Base-by-base conservation (phyloP, 2,329 filamentous ascomycete genomes). In the Hypoxylon sp. region DNA sequence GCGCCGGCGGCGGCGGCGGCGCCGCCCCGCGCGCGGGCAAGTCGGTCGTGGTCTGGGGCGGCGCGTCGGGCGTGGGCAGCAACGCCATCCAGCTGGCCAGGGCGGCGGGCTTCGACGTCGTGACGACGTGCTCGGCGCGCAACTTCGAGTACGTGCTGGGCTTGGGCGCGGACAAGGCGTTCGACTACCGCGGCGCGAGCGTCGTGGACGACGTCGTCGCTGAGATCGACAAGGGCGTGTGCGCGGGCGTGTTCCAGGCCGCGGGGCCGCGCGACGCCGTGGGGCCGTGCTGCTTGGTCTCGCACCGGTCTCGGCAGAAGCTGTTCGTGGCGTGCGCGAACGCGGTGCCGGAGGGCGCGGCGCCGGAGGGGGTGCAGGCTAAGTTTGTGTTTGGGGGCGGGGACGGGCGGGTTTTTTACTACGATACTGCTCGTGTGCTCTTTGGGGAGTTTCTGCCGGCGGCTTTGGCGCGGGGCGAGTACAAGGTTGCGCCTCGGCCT, bases 191-290 rank as follows among this genome's bases (percentile, higher is more conserved):
- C 20, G 32, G 38, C 11, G 30, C 51, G 28, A 53, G 18, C 1
- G 55, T 54, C 1, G 4, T 64, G 16, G 55, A 57, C 24, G 60
- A 67, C 5, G 14, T 61, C 24, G 60, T 50, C 2, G 50, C 60
- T 3, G 64, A 51, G 30, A 3, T 66, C 2, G 64, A 60, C 26
- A 24, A 22, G 6, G 38, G 46, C 1, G 26, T 9, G 6, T 66
- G 64, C 18, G 64, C 26, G 24, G 64, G 64, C 14, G 62, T 66
- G 24, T 56, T 66, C 54, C 64, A 66, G 36, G 64, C 64, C 8
- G 64, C 64, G 30, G 64, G 64, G 1, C 54, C 45, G 11, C 16
- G 16, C 11, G 48, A 50, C 8, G 64, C 50, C 4, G 36, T 63
- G 14, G 59, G 2, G 28, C 59, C 59, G 5, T 66, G 64, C 50